Conservation (phyloP, 768 basidiomycete genomes). For the Amanita polypyramis region DNA sequence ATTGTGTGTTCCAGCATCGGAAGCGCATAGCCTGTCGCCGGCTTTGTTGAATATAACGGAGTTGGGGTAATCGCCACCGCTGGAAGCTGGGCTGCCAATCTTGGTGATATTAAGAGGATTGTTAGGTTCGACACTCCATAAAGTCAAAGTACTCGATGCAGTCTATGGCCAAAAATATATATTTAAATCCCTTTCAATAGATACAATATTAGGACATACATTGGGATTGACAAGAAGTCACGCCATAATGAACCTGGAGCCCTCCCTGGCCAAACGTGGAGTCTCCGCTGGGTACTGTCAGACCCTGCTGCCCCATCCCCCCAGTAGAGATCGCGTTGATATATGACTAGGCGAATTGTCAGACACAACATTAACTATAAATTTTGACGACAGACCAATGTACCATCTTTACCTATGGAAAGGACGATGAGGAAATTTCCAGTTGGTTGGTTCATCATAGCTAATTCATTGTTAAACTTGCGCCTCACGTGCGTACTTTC, state of each 20-base stretch:
- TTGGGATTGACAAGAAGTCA: slow-evolving; percentile 26
- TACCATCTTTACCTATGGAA: neutral
- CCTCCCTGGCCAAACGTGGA: slow-evolving; percentile 30
- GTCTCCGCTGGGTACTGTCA: slow-evolving; percentile 22
- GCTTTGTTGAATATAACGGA: slow-evolving; percentile 23
- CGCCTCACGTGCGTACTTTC: neutral
- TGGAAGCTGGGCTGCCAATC: neutral
- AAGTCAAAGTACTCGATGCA: slow-evolving; percentile 35
- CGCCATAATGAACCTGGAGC: slow-evolving; percentile 24
- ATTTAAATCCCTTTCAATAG: neutral
- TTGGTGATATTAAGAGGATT: slow-evolving; percentile 2
- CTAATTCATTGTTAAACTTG: slow-evolving; percentile 15
- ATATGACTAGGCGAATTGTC: slow-evolving; percentile 11
- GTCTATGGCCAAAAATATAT: slow-evolving; percentile 23
- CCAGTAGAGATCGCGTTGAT: slow-evolving; percentile 20
- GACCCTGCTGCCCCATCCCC: slow-evolving; percentile 26
- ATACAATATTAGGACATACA: slow-evolving; percentile 12
- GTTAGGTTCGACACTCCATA: slow-evolving; percentile 1
- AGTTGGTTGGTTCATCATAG: slow-evolving; percentile 37
- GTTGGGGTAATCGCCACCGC: slow-evolving; percentile 4
- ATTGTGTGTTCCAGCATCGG: slow-evolving; percentile 34
- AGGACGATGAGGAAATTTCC: slow-evolving; percentile 20
- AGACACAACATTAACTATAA: neutral
- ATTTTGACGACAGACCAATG: slow-evolving; percentile 2
- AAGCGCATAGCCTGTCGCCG: slow-evolving; percentile 24